These are phyloP conservation scores for Aspergillus calidoustus DNA, from an alignment of 2,329 filamentous ascomycete species.

Conservation along the genomic window DNA sequence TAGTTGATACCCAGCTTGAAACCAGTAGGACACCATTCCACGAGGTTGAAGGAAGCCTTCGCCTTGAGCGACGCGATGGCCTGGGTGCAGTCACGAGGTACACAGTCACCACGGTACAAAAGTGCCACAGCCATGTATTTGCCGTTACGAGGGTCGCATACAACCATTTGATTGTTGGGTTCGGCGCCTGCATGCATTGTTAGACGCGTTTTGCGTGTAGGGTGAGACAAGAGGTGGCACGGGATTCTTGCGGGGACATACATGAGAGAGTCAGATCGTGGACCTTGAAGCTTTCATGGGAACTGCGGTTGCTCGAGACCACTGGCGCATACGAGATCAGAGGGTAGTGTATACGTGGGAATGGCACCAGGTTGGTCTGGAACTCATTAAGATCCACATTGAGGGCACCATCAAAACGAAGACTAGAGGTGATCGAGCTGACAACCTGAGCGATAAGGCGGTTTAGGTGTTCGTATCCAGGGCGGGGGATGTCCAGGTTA, in stretches of 20 bases:
- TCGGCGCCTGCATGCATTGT: conserved; percentile 58
- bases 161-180: conserved; percentile 72
- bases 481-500: conserved; percentile 67
- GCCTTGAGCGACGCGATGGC: conserved; percentile 67
- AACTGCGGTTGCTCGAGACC: conserved; percentile 71
- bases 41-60: conserved; percentile 67
- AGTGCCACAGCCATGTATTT: conserved; percentile 73
- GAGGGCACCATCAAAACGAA: conserved; percentile 68
- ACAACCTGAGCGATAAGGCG: conserved; percentile 70
- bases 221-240: too few relatives aligned
- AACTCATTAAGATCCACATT: conserved; percentile 73
- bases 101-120: conserved; percentile 69
- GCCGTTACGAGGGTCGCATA: conserved; percentile 68
- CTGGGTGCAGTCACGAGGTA: conserved; percentile 64
- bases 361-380: conserved; percentile 71
- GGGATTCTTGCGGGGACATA: conserved; percentile 35
- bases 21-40: conserved; percentile 71
- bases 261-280: conserved; percentile 71
- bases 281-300: conserved; percentile 87
- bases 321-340: conserved; percentile 69
- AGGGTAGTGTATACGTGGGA: conserved; percentile 70
- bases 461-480: conserved; percentile 68
- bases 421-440: conserved; percentile 67
- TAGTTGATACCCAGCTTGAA: conserved; percentile 73
- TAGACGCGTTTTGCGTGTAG: conserved; percentile 3